Evolutionary conservation across 306 rosid genomes (phyloP).

Genomic region (Sechiopsis laciniata): DNA sequence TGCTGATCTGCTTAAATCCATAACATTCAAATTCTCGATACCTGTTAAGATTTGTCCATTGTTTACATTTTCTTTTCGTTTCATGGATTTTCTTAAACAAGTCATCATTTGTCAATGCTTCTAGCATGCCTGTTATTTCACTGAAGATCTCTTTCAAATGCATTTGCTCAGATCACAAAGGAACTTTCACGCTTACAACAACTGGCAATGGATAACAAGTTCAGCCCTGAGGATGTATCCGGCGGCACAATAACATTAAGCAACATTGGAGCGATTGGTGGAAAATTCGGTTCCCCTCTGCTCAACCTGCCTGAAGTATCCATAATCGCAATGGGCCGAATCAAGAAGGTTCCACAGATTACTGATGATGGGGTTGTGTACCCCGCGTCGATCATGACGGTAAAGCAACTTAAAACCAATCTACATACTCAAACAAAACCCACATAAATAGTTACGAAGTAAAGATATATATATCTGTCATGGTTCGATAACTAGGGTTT

Average conservation of each 20-base stretch:
- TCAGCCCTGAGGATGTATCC: constrained; percentile 59
- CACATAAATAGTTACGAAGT: too few species aligned
- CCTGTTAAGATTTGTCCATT: neutral
- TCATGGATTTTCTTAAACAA: too few species aligned
- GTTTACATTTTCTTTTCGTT: too few species aligned
- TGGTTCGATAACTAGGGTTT: too few species aligned
- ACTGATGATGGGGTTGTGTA: constrained; percentile 56
- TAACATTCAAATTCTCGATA: neutral
- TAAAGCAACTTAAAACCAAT: constrained; percentile 9
- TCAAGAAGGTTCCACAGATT: constrained; percentile 62
- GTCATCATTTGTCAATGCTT: neutral
- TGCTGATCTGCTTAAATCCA: neutral
- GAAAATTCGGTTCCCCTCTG: constrained; percentile 86
- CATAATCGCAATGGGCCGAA: constrained; percentile 82
- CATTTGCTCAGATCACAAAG: constrained; percentile 59
- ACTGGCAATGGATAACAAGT: constrained; percentile 71
- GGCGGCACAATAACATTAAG: constrained; percentile 87
- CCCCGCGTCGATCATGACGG: constrained; percentile 77
- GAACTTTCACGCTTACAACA: constrained; percentile 76
- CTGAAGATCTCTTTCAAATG: neutral
- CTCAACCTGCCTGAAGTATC: constrained; percentile 88
- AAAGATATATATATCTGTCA: too few species aligned
- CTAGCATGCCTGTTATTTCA: neutral
- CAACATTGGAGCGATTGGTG: constrained; percentile 92
- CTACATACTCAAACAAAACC: too few species aligned